Evolutionary conservation across 768 basidiomycete genomes (phyloP), one percentile per base, ranked within the genome.

Genomic region (Pleurotus pulmonarius): DNA sequence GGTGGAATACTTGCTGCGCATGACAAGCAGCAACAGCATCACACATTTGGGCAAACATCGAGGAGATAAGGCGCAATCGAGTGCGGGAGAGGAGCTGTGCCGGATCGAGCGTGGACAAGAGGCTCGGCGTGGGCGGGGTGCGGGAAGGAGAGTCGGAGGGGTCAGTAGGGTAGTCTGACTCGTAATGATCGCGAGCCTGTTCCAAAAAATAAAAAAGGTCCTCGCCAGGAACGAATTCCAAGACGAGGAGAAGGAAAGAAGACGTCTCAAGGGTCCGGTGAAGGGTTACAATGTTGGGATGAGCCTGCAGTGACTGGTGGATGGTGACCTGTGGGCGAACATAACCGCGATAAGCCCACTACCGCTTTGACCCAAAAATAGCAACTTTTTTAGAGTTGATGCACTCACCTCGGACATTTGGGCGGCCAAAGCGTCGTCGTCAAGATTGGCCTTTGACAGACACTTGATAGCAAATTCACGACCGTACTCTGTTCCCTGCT

Each of bases 21-120:
- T 99, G 96, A 73, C 96, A 98, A 5, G 89, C 85, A 3, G 92
- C 92, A 11, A 99, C 95, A 44, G 96, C 95, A 60, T 95, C 92
- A 68, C 96, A 98, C 96, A 99, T 99, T 74, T 98, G 97, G 16
- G 85, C 78, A 72, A 99, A 98, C 96, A 99, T 99, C 68, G 91
- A 88, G 3, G 94, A 86, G 65, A 99, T 94, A 62, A 99, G 84
- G 13, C 91, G 88, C 25, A 99, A 83, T 57, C 96, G 89, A 40
- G 88, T 89, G 56, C 85, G 83, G 24, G 91, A 92, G 54, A 99
- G 87, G 29, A 97, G 77, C 60, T 93, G 88, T 26, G 83, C 79
- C 45, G 85, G 91, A 67, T 83, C 86, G 64, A 86, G 82, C 60
- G 86, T 88, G 34, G 94, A 90, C 48, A 99, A 87, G 49, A 99